These are phyloP conservation scores for Bothriochloa decipiens DNA, from an alignment of 176 grass and related monocot species.

Conservation along the genomic window DNA sequence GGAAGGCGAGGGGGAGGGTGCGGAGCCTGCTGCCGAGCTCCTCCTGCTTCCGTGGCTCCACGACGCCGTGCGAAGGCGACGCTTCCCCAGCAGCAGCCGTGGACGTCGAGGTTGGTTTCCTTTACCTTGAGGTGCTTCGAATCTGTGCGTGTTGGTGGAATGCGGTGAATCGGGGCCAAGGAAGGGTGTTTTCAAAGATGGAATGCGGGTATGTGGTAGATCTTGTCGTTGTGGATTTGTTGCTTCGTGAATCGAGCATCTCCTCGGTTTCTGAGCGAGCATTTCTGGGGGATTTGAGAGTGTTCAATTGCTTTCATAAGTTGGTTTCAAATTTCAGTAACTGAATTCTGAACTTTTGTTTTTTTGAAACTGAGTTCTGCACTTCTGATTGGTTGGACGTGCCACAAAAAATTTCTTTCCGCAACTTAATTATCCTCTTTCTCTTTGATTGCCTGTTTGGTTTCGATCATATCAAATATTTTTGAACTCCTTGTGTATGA, in stretches of 20 bases:
- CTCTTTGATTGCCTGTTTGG: neutral
- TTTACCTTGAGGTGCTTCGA: neutral
- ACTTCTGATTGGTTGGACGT: neutral
- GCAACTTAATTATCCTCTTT: neutral
- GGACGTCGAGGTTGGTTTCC: slow-evolving; percentile 23
- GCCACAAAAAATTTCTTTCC: neutral
- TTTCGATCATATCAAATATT: slow-evolving; percentile 15
- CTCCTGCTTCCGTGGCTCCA: slow-evolving; percentile 71
- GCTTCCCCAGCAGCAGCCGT: slow-evolving; percentile 4
- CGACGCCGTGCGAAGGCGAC: slow-evolving; percentile 31
- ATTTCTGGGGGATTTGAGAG: neutral
- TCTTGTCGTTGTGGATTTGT: slow-evolving; percentile 18
- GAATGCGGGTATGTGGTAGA: slow-evolving; percentile 2
- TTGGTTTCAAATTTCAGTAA: neutral
- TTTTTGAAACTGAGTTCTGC: neutral
- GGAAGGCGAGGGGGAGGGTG: slow-evolving; percentile 22
- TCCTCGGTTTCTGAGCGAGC: neutral
- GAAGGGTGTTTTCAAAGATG: neutral
- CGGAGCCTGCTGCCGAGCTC: slow-evolving; percentile 52
- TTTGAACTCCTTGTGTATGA: neutral
- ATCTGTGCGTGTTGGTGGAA: neutral
- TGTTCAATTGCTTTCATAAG: neutral
- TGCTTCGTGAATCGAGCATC: neutral
- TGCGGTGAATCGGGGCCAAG: neutral
- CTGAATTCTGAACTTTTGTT: neutral